Base-by-base conservation (phyloP, 202 grass and related monocot genomes). In the Schoenoplectus tabernaemontani region DNA sequence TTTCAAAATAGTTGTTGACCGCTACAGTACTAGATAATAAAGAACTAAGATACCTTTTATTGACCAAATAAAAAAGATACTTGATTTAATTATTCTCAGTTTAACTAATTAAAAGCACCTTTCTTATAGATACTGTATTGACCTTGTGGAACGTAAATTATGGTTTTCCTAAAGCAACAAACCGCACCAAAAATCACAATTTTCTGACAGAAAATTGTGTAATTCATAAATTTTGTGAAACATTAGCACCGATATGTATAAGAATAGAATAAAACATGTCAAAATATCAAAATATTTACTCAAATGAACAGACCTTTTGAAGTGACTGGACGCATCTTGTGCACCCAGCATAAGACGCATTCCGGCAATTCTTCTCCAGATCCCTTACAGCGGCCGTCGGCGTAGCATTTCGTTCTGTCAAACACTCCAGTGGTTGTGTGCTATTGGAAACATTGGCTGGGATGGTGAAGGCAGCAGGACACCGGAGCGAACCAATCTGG, bases 401-500 rank as follows among this genome's bases (percentile, higher is more conserved):
- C 26, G 96, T 98, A 10, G 90, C 96, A 77, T 98, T 95, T 41
- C 76, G 85, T 5, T 71, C 86, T 9, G 37, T 12, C 15, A 26
- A 32, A 4, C 13, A 44, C 26, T 75, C 15, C 23, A 34, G 8
- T 17, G 78, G 59, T 36, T 48, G 58, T 43, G 57, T 19, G 19
- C 37, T 39, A 1, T 20, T 62, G 76, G 76, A 44, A 22, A 39
- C 67, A n/a, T 59, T 46, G 39, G 3, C 57, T 6, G 53, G 16
- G 39, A 92, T 74, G 28, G 85, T 80, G 90, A 98, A 98, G 67
- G 96, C 91, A 3, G 96, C 88, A n/a, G 96, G 96, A 80, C 96
- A 98, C 9, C 86, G 91, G 64, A 98, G 96, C 75, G 91, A 98
- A 33, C 91, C 90, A 74, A 98, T 95, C 85, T 98, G 96, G 85